phyloP scores from a whole-genome alignment of 1,284 basidiomycete species.

The Marasmius sp. region DNA sequence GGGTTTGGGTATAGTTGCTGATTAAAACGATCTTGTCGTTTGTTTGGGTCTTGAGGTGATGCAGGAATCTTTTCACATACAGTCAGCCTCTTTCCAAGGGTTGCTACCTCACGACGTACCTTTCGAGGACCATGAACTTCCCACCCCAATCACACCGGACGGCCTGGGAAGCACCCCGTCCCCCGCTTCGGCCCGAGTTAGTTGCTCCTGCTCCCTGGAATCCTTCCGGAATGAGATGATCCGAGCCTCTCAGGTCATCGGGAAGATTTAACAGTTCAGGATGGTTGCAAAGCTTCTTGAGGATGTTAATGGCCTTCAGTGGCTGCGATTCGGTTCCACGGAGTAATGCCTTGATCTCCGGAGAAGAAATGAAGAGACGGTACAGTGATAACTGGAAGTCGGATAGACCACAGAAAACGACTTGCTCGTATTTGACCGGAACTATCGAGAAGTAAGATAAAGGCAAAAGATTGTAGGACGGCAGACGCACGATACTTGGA shows the following conservation, averaged over 20 bases:
- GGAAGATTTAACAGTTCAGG: slow-evolving; percentile 91
- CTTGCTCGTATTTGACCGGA: slow-evolving; percentile 98
- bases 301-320: slow-evolving; percentile 93
- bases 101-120: slow-evolving; percentile 45
- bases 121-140: slow-evolving; percentile 92
- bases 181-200: slow-evolving; percentile 28
- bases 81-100: background rate
- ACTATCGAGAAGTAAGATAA: slow-evolving; percentile 48
- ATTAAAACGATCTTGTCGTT: slow-evolving; percentile 99
- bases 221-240: slow-evolving; percentile 81
- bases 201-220: slow-evolving; percentile 60
- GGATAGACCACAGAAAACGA: slow-evolving; percentile 94
- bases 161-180: slow-evolving; percentile 46
- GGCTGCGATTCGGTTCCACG: slow-evolving; percentile 93
- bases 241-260: slow-evolving; percentile 84
- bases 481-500: slow-evolving; percentile 88
- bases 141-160: slow-evolving; percentile 84
- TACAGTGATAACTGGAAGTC: slow-evolving; percentile 90
- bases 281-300: slow-evolving; percentile 98
- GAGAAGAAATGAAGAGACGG: slow-evolving; percentile 90
- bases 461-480: background rate
- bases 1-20: slow-evolving; percentile 97
- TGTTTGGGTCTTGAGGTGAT: slow-evolving; percentile 78
- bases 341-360: slow-evolving; percentile 90
- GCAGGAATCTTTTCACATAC: slow-evolving; percentile 68